Base-by-base conservation (phyloP, 176 grass and related monocot species). In the Typha latifolia region DNA sequence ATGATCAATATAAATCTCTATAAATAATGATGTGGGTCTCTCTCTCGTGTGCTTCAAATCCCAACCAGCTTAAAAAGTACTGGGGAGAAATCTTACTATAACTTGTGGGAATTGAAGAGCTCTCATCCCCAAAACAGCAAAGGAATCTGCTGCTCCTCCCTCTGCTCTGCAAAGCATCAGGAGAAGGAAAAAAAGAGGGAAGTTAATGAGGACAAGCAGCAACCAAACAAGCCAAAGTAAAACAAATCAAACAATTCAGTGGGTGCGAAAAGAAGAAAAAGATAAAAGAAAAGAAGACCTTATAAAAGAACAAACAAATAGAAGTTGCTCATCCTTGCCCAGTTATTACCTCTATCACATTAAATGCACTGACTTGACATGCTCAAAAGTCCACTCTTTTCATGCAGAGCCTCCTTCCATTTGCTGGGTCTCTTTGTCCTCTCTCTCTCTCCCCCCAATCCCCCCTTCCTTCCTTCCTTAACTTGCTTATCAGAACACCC, bases 111-210 rank as follows among this genome's bases (percentile, higher is more conserved):
- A 59, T 19, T 59, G 53, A 59, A 59, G 53, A 59, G 53, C 53
- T 59, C 53, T 59, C 53, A 59, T 59, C 53, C 53, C 53, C 53
- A 59, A 59, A 59, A 59, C 53, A 59, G 53, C 53, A 59, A 59
- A 59, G 53, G 53, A 59, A 59, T 59, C 53, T 59, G 53, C 53
- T 19, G 53, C 53, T 59, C 11, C 53, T 22, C 53, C 20, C 53
- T 59, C 18, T 59, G 20, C 20, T 59, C 53, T 59, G 53, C 6
- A 59, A 59, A 19, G 53, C 53, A 59, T 59, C 53, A 59, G 20
- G 18, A 56, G 19, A 56, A 20, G 16, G 52, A 18, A 56, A 56
- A 55, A 20, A 19, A 19, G 52, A 20, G 52, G 52, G 37, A 43
- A 56, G 52, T 56, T 56, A 56, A 56, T 56, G 52, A 56, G 52